Base-by-base conservation (phyloP, 495 filamentous ascomycete species). In the Hypoxylon trugodes region DNA sequence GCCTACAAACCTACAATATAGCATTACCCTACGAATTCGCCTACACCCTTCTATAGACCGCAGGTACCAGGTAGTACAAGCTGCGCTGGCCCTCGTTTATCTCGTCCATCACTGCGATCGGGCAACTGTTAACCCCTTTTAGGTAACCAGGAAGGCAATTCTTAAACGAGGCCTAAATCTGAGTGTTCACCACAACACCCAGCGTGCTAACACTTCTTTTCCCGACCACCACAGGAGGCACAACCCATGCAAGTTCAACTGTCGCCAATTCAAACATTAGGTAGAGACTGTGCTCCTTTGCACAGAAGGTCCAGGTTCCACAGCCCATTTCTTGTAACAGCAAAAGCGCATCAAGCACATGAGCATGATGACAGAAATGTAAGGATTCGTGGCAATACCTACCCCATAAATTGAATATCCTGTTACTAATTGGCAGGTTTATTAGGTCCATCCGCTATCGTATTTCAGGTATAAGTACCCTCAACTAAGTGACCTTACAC, bases 61-160 rank as follows among this genome's bases (percentile, higher is more conserved):
- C n/a, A n/a, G n/a, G n/a, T n/a, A n/a, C n/a, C 48, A 40, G n/a
- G 58, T 45, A 53, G 47, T 13, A 62, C 58, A 40, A 42, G 58
- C 40, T 48, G 16, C 2, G 19, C 35, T 41, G 21, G n/a, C 45
- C 41, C 48, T 62, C 40, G 21, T 62, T 36, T 22, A 49, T 45
- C 22, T 49, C 33, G 19, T 49, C 42, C 28, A 40, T 22, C 32
- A 50, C 48, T 28, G 42, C 28, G 49, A 16, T 28, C 28, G 53
- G 46, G 47, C 58, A 48, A 59, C 41, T 49, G 28, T 16, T 28
- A 33, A 62, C 22, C 19, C 2, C 15, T 43, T 33, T 38, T 30
- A 53, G 62, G 52, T 59, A 33, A 50, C 52, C 41, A 25, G 8
- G 26, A 54, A 48, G 16, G 48, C 25, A 35, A 26, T 28, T 38